phyloP scores from a whole-genome alignment of 2,329 filamentous ascomycete genomes.

The Trichoderma simmonsii region DNA sequence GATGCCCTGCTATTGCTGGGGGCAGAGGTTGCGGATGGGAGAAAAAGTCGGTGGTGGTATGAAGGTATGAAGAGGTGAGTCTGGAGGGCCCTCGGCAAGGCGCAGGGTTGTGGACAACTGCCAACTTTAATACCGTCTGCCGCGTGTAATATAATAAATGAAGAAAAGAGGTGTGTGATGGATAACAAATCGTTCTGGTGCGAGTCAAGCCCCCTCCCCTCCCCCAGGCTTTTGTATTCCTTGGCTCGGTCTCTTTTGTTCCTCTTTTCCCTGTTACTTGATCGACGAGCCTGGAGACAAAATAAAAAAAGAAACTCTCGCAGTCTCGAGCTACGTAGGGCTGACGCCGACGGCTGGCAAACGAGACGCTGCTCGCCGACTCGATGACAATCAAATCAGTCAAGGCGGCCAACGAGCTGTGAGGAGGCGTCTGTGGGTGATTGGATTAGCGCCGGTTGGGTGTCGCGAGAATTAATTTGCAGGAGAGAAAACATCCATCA shows the following conservation, averaged over 20 bases:
- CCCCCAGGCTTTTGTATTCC: neutral
- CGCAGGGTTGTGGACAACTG: neutral
- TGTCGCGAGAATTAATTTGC: conserved; percentile 9
- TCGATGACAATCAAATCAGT: neutral
- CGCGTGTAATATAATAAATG: neutral
- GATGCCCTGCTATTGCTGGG: neutral
- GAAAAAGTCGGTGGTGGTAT: neutral
- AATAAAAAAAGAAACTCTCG: neutral
- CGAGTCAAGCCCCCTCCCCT: conserved; percentile 14
- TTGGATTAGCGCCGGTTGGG: conserved; percentile 2
- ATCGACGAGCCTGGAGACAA: neutral
- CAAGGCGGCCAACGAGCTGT: neutral
- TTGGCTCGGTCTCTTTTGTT: neutral
- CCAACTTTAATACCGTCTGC: conserved; percentile 9
- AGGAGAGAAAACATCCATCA: neutral
- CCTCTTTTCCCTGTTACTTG: neutral
- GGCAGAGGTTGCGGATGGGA: neutral
- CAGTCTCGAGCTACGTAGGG: neutral
- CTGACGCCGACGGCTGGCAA: conserved; percentile 10
- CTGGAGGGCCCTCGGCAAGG: neutral
- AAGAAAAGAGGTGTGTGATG: neutral
- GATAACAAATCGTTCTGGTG: neutral
- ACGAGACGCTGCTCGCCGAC: neutral
- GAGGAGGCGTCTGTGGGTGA: neutral
- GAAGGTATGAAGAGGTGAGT: neutral